Evolutionary conservation across 768 basidiomycete species (phyloP).

Genomic region (Tulasnella sp.): DNA sequence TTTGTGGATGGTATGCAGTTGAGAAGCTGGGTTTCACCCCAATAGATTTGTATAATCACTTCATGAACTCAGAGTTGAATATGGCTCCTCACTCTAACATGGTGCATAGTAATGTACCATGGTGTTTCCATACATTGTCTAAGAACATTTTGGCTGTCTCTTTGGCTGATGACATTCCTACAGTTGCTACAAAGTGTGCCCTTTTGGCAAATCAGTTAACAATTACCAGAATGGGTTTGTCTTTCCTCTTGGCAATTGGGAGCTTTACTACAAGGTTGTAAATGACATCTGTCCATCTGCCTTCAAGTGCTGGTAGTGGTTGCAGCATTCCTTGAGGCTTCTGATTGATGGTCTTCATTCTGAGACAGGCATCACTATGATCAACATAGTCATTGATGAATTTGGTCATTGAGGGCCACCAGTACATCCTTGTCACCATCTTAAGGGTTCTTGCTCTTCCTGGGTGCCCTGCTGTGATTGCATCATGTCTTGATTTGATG

Average conservation of each 20-base stretch:
- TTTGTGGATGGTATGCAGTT: constrained; percentile 1
- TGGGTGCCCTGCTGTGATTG: neutral
- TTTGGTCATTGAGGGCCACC: neutral
- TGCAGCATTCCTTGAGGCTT: neutral
- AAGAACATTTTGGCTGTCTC: too few relatives aligned
- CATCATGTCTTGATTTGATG: neutral
- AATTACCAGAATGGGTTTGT: neutral
- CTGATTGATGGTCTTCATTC: neutral
- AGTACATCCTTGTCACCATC: neutral
- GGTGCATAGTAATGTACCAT: too few relatives aligned
- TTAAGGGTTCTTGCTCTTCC: neutral
- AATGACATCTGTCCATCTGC: neutral
- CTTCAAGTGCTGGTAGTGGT: neutral
- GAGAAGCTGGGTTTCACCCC: neutral
- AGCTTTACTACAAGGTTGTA: neutral
- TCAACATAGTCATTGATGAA: neutral
- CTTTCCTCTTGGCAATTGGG: neutral
- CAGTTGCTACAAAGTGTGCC: too few relatives aligned
- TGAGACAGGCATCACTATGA: neutral
- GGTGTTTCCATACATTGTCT: too few relatives aligned
- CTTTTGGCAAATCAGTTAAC: too few relatives aligned
- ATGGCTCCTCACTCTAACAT: too few relatives aligned
- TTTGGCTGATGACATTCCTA: too few relatives aligned
- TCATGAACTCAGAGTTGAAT: too few relatives aligned
- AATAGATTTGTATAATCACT: neutral